Percentiles rank a stretch among this genome's conserved stretches.
Conservation (phyloP, 208 protist species). For the Acanthamoeba divionensis region DNA sequence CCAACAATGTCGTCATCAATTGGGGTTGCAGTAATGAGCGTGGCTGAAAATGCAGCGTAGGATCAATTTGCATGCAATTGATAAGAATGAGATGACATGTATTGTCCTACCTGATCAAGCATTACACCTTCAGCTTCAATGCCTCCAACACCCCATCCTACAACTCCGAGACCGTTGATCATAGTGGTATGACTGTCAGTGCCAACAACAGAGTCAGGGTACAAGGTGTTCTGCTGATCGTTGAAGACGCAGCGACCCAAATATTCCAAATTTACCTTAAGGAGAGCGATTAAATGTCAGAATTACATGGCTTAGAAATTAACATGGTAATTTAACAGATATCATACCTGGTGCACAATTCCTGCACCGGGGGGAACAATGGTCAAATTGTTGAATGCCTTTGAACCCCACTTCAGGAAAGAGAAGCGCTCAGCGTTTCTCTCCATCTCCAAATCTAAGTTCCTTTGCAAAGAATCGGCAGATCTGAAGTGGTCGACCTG, state of each 20-base stretch:
- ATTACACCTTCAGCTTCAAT: slow-evolving; percentile 95
- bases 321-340: too few species aligned
- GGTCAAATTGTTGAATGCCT: slow-evolving; percentile 90
- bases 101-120: slow-evolving; percentile 84
- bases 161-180: slow-evolving; percentile 90
- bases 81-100: neutral
- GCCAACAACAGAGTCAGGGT: slow-evolving; percentile 95
- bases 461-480: slow-evolving; percentile 84
- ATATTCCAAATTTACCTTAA: slow-evolving; percentile 93
- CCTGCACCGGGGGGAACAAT: slow-evolving; percentile 95
- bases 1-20: too few species aligned
- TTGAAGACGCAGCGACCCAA: slow-evolving; percentile 91
- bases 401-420: slow-evolving; percentile 96
- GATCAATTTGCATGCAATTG: too few species aligned
- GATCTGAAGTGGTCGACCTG: slow-evolving; percentile 65
- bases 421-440: slow-evolving; percentile 93
- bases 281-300: neutral
- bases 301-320: too few species aligned
- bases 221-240: slow-evolving; percentile 84
- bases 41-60: too few species aligned
- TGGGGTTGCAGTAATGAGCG: too few species aligned
- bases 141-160: slow-evolving; percentile 95
- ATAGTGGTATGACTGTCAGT: slow-evolving; percentile 96
- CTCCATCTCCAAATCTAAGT: slow-evolving; percentile 92
- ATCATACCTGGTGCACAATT: slow-evolving; percentile 91